Evolutionary conservation across 192 early-diverging fungal species (phyloP), one percentile per base, ranked within the genome.

Genomic region (Entrophospora sp.): DNA sequence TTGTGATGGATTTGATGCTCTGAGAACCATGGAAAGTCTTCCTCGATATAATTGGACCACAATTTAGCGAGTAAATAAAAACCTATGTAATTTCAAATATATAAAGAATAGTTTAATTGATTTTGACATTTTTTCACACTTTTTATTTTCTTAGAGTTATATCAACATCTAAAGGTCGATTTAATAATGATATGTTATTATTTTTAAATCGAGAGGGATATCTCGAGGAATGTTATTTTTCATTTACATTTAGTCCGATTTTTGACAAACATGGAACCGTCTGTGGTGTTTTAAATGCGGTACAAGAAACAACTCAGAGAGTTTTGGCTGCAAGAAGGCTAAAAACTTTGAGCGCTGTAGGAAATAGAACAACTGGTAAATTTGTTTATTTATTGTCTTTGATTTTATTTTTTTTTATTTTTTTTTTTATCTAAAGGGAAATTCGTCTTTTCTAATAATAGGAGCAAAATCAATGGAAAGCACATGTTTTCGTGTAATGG

Each of bases 201-300:
- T 68, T 40, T 12, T 20, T 60, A 10, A 20, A 58, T 25, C 66
- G 75, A 22, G 71, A 64, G 7, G 75, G 75, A 25, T 77, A 73
- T 28, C 57, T 62, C 3, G 75, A 77, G 45, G 75, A 77, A 57
- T 68, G 65, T 25, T 76, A 76, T 43, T 73, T 76, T 49, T 71
- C 72, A 8, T 76, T 73, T 36, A 69, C 75, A 16, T 66, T 77
- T 34, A 58, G 69, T 24, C 75, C 75, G 12, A 66, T 77, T 10
- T 73, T 77, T 36, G 8, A 61, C 0, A n/a, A 46, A 30, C 66
- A 77, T 48, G 71, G 66, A 4, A 45, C 71, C 10, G 37, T 71
- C 36, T 62, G 61, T 14, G 75, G 71, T 4, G 59, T 77, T n/a
- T 34, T 73, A 9, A 64, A 65, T 20, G n/a, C 65, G 37, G 75